A percentile compares a stretch with the other conserved stretches of the same genome.
Conservation (phyloP, 805 yeast genomes). For the Maudiozyma serrabonitensis region DNA sequence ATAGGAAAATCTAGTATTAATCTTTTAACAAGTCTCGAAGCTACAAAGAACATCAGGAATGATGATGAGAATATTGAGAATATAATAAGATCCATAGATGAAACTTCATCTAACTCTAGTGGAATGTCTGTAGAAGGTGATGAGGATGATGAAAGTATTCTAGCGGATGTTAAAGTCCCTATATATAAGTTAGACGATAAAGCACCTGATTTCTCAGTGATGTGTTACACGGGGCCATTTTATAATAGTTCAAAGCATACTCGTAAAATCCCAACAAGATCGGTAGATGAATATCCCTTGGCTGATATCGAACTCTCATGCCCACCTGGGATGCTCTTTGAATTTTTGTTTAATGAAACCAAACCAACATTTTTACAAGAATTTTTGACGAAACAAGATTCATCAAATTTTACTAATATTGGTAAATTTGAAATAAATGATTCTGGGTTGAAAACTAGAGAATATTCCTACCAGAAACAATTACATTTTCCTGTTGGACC, state of each 20-base stretch:
- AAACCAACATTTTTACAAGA: slow-evolving; percentile 33
- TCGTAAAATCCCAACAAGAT: not conserved
- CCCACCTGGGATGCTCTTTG: slow-evolving; percentile 70
- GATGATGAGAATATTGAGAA: slow-evolving; percentile 23
- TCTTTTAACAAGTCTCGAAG: slow-evolving; percentile 8
- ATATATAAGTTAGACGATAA: slow-evolving; percentile 8
- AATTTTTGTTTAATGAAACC: slow-evolving; percentile 59
- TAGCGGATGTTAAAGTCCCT: slow-evolving; percentile 6
- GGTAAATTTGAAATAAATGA: slow-evolving; percentile 17
- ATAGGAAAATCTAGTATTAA: slow-evolving; percentile 1
- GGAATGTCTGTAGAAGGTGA: not conserved
- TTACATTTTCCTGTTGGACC: slow-evolving; percentile 84
- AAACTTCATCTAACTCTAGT: slow-evolving; percentile 5
- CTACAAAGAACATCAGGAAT: not conserved
- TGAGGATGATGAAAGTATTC: not conserved
- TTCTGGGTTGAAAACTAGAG: slow-evolving; percentile 32
- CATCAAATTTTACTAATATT: slow-evolving; percentile 31
- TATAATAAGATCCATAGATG: slow-evolving; percentile 39
- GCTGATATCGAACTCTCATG: slow-evolving; percentile 47
- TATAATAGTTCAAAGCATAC: slow-evolving; percentile 9
- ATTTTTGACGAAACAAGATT: slow-evolving; percentile 34
- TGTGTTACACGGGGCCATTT: slow-evolving; percentile 52
- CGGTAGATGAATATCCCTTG: slow-evolving; percentile 40
- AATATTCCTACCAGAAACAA: slow-evolving; percentile 62
- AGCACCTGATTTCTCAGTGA: slow-evolving; percentile 11